These are phyloP conservation scores for Candida sanyaensis DNA, from an alignment of 1,139 yeast genomes.

Conservation along the genomic window DNA sequence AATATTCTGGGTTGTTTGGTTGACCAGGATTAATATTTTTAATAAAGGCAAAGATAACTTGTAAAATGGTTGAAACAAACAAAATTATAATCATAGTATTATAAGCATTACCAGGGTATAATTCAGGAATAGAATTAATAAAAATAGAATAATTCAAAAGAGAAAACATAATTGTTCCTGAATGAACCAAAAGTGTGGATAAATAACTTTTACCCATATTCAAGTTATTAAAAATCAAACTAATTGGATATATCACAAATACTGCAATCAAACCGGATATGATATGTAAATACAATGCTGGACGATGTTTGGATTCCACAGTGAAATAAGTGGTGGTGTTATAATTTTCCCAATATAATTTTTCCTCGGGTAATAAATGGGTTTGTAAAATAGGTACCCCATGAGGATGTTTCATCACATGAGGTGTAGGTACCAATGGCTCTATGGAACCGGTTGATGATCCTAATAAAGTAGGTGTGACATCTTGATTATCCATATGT, in stretches of 20 bases:
- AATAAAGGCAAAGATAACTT: conserved; percentile 49
- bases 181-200: conserved; percentile 55
- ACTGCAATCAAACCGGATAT: conserved; percentile 46
- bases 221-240: conserved; percentile 64
- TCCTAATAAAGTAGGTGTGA: background rate
- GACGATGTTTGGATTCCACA: conserved; percentile 48
- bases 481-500: background rate
- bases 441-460: conserved; percentile 3
- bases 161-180: conserved; percentile 48
- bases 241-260: conserved; percentile 66
- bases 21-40: conserved; percentile 10
- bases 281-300: conserved; percentile 62
- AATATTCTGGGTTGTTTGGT: conserved; percentile 13
- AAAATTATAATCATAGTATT: conserved; percentile 64
- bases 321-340: conserved; percentile 80
- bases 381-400: conserved; percentile 79
- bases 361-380: conserved; percentile 68
- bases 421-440: conserved; percentile 41
- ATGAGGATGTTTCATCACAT: conserved; percentile 57
- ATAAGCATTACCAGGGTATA: conserved; percentile 81
- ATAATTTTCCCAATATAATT: conserved; percentile 75
- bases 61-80: conserved; percentile 52
- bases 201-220: conserved; percentile 55
- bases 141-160: conserved; percentile 62
- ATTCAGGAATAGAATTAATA: conserved; percentile 55